phyloP scores from a whole-genome alignment of 2,329 filamentous ascomycete species.

The Xylaria sp. region DNA sequence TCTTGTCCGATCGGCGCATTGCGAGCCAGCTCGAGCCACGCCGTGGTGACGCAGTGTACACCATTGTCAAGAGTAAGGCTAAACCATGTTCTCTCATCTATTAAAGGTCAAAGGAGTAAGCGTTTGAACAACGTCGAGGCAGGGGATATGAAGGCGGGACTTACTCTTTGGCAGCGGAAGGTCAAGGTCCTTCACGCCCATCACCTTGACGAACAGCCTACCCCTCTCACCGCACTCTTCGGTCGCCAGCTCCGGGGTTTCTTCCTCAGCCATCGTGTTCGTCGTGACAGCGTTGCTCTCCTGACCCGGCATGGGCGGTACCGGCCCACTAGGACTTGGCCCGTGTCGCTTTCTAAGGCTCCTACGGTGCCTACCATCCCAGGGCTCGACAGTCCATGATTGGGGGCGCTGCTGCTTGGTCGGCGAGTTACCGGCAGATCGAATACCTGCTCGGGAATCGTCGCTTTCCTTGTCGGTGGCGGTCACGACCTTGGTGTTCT shows the following conservation, averaged over 20 bases:
- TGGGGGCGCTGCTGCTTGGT: conserved; percentile 79
- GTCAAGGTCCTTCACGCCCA: conserved; percentile 94
- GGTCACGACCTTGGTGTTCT: conserved; percentile 95
- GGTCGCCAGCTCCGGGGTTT: conserved; percentile 58
- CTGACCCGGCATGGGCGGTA: conserved; percentile 84
- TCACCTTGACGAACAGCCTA: conserved; percentile 95
- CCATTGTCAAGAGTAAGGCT: conserved; percentile 97
- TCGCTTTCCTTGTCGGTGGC: conserved; percentile 77
- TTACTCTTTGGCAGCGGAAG: conserved; percentile 87
- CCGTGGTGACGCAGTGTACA: conserved; percentile 94
- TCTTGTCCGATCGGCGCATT: conserved; percentile 96
- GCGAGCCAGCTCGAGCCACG: conserved; percentile 89
- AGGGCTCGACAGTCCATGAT: conserved; percentile 95
- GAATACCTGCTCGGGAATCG: conserved; percentile 53
- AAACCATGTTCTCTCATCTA: conserved; percentile 90
- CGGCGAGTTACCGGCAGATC: conserved; percentile 69
- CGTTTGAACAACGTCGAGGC: background rate
- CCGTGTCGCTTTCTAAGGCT: conserved; percentile 62
- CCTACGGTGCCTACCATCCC: conserved; percentile 79
- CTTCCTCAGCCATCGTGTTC: conserved; percentile 70
- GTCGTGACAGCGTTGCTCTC: conserved; percentile 75
- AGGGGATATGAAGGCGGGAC: conserved; percentile 36
- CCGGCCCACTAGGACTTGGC: conserved; percentile 58
- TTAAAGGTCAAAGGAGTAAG: conserved; percentile 24
- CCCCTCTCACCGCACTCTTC: conserved; percentile 87